Evolutionary conservation across 2,329 filamentous ascomycete genomes (phyloP).

Genomic region (Cryphonectria carpinicola): DNA sequence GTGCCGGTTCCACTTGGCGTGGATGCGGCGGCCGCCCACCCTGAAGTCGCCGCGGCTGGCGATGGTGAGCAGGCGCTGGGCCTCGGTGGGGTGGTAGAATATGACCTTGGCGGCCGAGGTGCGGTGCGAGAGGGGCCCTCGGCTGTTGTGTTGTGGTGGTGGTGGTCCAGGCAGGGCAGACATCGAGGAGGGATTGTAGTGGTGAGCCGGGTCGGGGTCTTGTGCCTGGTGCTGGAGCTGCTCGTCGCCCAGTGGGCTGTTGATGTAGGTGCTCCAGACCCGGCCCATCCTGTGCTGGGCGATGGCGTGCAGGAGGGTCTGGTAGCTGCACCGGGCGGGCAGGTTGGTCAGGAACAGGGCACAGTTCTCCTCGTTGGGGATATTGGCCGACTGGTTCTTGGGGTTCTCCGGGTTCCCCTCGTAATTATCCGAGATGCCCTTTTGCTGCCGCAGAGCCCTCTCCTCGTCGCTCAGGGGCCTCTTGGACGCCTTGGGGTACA

Average conservation of each 20-base stretch:
- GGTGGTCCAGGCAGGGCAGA: background rate
- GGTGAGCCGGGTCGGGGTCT: background rate
- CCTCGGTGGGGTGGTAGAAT: slow-evolving; percentile 24
- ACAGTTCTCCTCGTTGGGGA: slow-evolving; percentile 23
- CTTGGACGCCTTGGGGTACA: slow-evolving; percentile 8
- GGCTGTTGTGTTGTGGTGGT: background rate
- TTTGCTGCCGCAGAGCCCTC: background rate
- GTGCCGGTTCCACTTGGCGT: slow-evolving; percentile 17
- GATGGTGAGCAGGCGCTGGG: background rate
- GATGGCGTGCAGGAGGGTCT: slow-evolving; percentile 8
- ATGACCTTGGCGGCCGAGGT: slow-evolving; percentile 26
- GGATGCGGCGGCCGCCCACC: background rate
- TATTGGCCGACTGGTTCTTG: slow-evolving; percentile 23
- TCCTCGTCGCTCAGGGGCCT: slow-evolving; percentile 10
- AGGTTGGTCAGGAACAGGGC: slow-evolving; percentile 23
- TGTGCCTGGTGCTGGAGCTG: background rate
- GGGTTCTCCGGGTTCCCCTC: slow-evolving; percentile 21
- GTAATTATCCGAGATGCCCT: slow-evolving; percentile 23
- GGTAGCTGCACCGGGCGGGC: slow-evolving; percentile 5
- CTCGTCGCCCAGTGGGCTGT: background rate
- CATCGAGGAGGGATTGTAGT: background rate
- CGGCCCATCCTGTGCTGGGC: slow-evolving; percentile 7
- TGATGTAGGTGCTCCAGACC: slow-evolving; percentile 20
- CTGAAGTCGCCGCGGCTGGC: background rate
- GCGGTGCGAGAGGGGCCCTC: background rate